Conservation (phyloP, 2,329 filamentous ascomycete species). For the Sordariomycetes sp. region DNA sequence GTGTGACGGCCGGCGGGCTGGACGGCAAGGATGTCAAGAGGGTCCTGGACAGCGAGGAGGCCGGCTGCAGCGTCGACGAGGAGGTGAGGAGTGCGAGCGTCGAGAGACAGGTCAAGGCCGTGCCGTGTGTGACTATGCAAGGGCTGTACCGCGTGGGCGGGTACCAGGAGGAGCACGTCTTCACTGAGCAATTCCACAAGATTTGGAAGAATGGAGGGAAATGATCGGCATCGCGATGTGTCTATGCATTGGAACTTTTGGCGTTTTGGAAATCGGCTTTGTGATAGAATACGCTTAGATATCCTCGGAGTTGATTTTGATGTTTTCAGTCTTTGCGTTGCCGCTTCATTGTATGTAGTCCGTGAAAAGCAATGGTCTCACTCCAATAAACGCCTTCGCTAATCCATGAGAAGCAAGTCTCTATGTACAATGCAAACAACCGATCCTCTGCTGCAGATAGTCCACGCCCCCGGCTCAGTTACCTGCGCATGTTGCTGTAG, state of each 20-base stretch:
- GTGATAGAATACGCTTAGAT: no score
- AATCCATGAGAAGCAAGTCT: no score
- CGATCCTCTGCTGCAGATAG: not conserved
- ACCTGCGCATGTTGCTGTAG: constrained; percentile 42
- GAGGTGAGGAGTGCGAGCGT: constrained; percentile 17
- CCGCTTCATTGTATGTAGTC: not conserved
- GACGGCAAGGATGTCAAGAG: constrained; percentile 13
- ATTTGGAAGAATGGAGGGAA: constrained; percentile 20
- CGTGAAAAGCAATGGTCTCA: no score
- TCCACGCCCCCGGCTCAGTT: no score
- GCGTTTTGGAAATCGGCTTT: no score
- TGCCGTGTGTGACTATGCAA: constrained; percentile 67
- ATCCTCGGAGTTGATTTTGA: no score
- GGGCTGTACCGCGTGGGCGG: constrained; percentile 60
- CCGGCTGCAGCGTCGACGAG: constrained; percentile 17
- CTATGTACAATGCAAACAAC: no score
- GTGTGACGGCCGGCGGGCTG: constrained; percentile 19
- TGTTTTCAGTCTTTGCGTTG: not conserved
- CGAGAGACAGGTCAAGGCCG: constrained; percentile 44
- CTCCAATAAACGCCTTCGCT: no score
- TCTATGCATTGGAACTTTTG: no score
- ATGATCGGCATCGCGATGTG: no score
- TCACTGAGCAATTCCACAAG: constrained; percentile 57
- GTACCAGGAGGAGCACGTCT: constrained; percentile 57
- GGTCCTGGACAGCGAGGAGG: constrained; percentile 18